Evolutionary conservation across 1,139 yeast genomes (phyloP), one percentile per base, ranked within the genome.

Genomic region (Zygosaccharomyces pseudobailii): DNA sequence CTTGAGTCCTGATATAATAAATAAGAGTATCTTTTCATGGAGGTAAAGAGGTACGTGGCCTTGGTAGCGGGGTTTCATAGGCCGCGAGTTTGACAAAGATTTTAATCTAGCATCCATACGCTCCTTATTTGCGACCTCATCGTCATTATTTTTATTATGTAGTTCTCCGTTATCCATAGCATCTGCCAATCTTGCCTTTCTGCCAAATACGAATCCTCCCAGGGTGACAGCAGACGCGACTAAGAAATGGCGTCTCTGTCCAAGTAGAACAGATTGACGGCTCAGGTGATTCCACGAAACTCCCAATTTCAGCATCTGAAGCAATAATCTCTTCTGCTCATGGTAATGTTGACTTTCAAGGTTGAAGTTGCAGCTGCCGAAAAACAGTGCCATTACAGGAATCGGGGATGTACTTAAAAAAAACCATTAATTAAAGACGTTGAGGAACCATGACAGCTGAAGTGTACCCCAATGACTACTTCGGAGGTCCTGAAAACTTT

Each of bases 1-100:
- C 17, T 92, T 94, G n/a, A 86, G 62, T 1, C 95, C 89, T 5
- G 95, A 84, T 1, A 92, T 85, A 0, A 76, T 67, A 51, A 87
- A 79, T 70, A 92, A 71, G 40, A 85, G 65, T 1, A 74, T 54
- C 55, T 85, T 78, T 62, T 92, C 97, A 47, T 76, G 68, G 1
- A 66, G 52, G 54, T 79, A 79, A 43, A 90, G 72, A 1, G 95
- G 95, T 6, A 90, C 82, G 65, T 90, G 96, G 2, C 88, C 92
- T 0, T 86, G 82, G 60, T 88, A 88, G 36, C 75, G 71, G 1
- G 82, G 78, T 40, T 65, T 65, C 28, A 72, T 56, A 2, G 68
- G 68, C 36, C 67, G 52, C 4, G 58, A 54, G 28, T 55, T 46
- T 6, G 53, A 43, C 38, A 63, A 44, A n/a, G 51, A 41, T 36